Conservation (phyloP, 176 grass and related monocot genomes). For the Rhynchospora pubera region DNA sequence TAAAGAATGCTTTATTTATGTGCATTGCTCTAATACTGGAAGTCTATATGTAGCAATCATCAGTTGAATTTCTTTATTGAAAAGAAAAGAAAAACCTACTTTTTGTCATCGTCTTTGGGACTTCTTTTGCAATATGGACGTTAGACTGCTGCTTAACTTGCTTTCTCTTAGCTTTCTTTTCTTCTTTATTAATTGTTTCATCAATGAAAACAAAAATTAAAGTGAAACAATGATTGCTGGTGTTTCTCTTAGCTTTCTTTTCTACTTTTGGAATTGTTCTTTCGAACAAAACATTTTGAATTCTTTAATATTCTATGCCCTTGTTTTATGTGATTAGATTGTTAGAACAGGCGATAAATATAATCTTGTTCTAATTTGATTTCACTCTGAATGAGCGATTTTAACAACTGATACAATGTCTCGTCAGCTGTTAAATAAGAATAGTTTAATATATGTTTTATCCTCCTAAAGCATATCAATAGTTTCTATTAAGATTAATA, state of each 20-base stretch:
- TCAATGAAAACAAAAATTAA: not conserved
- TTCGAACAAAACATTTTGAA: not conserved
- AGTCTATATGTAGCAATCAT: not conserved
- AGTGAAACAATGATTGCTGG: not conserved
- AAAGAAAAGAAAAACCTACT: not conserved
- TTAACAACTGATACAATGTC: not conserved
- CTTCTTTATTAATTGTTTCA: not conserved
- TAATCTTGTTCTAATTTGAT: not conserved
- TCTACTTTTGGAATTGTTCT: not conserved
- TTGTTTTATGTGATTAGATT: not conserved
- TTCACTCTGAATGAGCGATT: not conserved
- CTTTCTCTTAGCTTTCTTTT: slow-evolving; percentile 2
- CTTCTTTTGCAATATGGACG: not conserved
- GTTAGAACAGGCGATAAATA: not conserved
- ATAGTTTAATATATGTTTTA: not conserved
- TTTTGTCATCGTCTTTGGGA: slow-evolving; percentile 15
- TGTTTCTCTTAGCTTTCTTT: not conserved
- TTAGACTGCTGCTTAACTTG: not conserved
- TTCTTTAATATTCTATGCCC: not conserved
- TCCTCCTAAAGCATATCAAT: not conserved
- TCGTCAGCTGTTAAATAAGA: not conserved
- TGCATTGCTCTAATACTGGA: not conserved
- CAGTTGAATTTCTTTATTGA: not conserved
- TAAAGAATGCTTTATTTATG: not conserved
- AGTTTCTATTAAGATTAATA: not conserved